Evolutionary conservation across 2,329 filamentous ascomycete genomes (phyloP), one percentile per base, ranked within the genome.

Genomic region (Phyllachora maydis): DNA sequence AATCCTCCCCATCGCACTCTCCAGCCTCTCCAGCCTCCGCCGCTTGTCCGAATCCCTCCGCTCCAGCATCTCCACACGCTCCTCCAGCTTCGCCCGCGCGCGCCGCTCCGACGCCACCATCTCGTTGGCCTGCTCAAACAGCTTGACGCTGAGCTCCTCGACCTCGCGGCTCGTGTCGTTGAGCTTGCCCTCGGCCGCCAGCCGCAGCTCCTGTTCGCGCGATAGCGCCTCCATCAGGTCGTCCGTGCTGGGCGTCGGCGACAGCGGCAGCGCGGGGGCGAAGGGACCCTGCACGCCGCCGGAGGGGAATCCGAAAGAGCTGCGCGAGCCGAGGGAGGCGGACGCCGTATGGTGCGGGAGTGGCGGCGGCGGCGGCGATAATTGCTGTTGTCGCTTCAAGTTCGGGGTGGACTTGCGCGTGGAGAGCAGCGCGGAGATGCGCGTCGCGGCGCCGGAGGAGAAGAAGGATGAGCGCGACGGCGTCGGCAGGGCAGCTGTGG

Each of bases 61-160:
- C 49, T 83, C 76, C 12, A 88, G 47, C 36, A 69, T 54, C 28
- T 54, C 60, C 6, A 88, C 60, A 18, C 74, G 52, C 41, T 74
- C 67, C 48, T 82, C 74, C 13, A 88, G 55, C 38, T 59, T 64
- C 5, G 73, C 74, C 28, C 75, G 53, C 16, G 72, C 73, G 27
- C 66, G 60, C 20, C 78, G 54, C 53, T 88, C 78, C 11, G 61
- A 56, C 3, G 78, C 76, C 11, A 88, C 78, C 78, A 88, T 88
- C 48, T 82, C 69, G 43, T 88, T 88, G 24, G 78, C 78, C 50
- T 83, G 71, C 49, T 77, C 69, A 43, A 88, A 88, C 25, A 88
- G 50, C 23, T 61, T 63, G 11, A 65, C 72, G 38, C 65, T 77
- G 32, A 88, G 52, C 47, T 88, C 78, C 47, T 85, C 78, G 11